A percentile compares a stretch with the other conserved stretches of the same genome.
Conservation (phyloP, 306 rosid species). For the Spatholobus suberectus region DNA sequence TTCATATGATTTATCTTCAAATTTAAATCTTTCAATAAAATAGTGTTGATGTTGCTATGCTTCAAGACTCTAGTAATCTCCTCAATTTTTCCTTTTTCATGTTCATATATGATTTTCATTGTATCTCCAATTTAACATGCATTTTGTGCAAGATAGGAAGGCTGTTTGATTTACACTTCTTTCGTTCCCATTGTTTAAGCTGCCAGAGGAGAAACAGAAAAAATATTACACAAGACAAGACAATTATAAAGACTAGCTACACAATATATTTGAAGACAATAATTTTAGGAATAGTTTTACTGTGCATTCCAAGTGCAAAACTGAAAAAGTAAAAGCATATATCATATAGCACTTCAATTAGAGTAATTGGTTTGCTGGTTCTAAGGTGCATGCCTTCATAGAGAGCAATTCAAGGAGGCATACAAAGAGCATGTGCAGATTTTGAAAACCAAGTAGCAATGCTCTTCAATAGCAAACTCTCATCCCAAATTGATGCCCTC, state of each 20-base stretch:
- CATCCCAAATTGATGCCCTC: too few species aligned
- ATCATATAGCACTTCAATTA: too few species aligned
- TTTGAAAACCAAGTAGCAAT: too few species aligned
- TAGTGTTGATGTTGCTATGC: conserved; percentile 88
- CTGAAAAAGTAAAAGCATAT: too few species aligned
- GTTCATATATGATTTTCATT: conserved; percentile 85
- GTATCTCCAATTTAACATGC: conserved; percentile 97
- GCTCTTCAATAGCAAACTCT: too few species aligned
- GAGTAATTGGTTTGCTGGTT: too few species aligned
- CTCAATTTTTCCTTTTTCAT: conserved; percentile 86
- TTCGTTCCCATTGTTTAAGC: conserved; percentile 91
- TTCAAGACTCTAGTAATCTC: conserved; percentile 69
- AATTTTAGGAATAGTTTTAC: too few species aligned
- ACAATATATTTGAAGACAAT: too few species aligned
- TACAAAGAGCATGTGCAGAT: too few species aligned
- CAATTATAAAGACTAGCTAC: conserved; percentile 1
- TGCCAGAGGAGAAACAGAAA: conserved; percentile 47
- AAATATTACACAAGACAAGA: conserved; percentile 23
- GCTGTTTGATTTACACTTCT: conserved; percentile 93
- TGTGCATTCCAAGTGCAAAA: too few species aligned
- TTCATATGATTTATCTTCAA: conserved; percentile 92
- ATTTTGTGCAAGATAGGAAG: conserved; percentile 84
- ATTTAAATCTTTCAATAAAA: conserved; percentile 73
- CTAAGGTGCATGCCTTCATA: too few species aligned
- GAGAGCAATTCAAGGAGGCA: too few species aligned